Percentiles rank a stretch among this genome's conserved stretches.
Conservation (phyloP, 176 grass and related monocot species). For the Oryza nivara region DNA sequence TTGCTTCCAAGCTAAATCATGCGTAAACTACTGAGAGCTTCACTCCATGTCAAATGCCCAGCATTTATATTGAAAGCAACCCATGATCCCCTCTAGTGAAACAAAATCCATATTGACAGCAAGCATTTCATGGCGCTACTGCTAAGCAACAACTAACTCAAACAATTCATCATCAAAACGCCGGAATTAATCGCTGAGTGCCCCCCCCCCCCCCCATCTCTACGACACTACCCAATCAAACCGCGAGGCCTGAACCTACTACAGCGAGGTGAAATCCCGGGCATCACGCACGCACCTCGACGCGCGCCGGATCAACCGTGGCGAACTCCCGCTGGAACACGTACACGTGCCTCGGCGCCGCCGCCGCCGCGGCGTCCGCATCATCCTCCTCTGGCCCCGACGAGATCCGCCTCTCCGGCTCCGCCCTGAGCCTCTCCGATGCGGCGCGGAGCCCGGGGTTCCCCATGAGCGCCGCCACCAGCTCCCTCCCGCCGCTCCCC, state of each 20-base stretch:
- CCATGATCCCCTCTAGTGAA: not conserved
- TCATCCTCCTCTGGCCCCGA: not conserved
- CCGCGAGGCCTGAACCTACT: not conserved
- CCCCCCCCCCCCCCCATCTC: not conserved
- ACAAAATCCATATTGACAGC: not conserved
- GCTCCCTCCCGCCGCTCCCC: slow-evolving; percentile 47
- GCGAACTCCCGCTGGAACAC: slow-evolving; percentile 91
- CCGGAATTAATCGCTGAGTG: not conserved
- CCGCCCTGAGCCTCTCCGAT: slow-evolving; percentile 52
- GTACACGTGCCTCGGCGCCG: slow-evolving; percentile 60
- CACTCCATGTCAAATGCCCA: not conserved
- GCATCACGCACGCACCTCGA: slow-evolving; percentile 49
- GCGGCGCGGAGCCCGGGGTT: slow-evolving; percentile 51
- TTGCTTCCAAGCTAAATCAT: not conserved
- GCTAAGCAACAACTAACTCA: not conserved
- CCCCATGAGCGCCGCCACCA: slow-evolving; percentile 58
- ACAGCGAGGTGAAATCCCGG: not conserved
- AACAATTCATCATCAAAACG: not conserved
- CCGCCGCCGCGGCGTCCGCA: not conserved
- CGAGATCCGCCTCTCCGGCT: slow-evolving; percentile 58
- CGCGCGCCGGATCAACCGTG: slow-evolving; percentile 73
- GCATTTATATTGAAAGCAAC: not conserved
- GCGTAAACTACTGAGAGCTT: not conserved
- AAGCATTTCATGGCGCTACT: not conserved
- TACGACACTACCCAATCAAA: not conserved